phyloP scores from a whole-genome alignment of 2,329 filamentous ascomycete species.

The Apiospora kogelbergensis region DNA sequence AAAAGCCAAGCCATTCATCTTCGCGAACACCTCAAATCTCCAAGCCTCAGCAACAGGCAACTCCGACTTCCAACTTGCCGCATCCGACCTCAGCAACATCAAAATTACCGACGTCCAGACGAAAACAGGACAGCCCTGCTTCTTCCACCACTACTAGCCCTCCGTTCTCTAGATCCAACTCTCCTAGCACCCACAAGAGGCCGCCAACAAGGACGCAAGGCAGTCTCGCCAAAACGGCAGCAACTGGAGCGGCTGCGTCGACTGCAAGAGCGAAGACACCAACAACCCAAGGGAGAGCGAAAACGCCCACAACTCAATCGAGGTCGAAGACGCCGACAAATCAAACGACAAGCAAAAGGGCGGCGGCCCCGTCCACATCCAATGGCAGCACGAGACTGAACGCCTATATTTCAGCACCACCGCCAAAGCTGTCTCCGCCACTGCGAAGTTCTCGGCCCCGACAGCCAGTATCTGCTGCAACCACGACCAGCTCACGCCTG shows the following conservation, averaged over 20 bases:
- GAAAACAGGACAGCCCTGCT: constrained; percentile 44
- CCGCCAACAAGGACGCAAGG: constrained; percentile 37
- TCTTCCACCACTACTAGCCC: constrained; percentile 43
- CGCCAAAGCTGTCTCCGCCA: constrained; percentile 73
- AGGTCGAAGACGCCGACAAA: constrained; percentile 46
- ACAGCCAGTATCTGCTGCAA: constrained; percentile 73
- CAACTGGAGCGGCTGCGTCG: not conserved
- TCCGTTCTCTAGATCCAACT: constrained; percentile 55
- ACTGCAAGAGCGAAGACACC: constrained; percentile 41
- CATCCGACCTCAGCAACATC: constrained; percentile 34
- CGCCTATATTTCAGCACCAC: constrained; percentile 71
- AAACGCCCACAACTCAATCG: constrained; percentile 45
- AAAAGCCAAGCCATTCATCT: constrained; percentile 27
- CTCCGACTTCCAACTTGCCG: constrained; percentile 30
- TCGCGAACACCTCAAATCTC: constrained; percentile 32
- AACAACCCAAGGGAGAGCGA: constrained; percentile 32
- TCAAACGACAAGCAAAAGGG: constrained; percentile 36
- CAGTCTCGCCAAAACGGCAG: constrained; percentile 35
- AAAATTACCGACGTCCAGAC: constrained; percentile 46
- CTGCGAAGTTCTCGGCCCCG: constrained; percentile 80
- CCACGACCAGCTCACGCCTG: constrained; percentile 68
- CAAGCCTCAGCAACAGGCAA: constrained; percentile 28
- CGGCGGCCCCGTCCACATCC: constrained; percentile 39
- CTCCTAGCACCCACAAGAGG: constrained; percentile 49
- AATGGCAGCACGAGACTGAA: constrained; percentile 62